Conservation (phyloP, 257 asterid genomes). For the Fraxinus quadrangulata region DNA sequence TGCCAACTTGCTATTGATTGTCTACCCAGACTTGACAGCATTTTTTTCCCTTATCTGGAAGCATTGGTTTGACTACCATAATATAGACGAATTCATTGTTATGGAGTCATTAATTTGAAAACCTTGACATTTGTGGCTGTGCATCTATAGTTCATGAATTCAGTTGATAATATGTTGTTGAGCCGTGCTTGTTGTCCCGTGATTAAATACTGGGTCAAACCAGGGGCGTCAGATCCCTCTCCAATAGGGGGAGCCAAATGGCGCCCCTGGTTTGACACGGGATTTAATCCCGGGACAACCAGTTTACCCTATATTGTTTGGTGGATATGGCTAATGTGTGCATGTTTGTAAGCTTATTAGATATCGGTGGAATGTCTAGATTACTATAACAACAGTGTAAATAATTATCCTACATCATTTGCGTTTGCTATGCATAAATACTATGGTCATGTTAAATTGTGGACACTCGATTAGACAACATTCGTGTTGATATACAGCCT, state of each 20-base stretch:
- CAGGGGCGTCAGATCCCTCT: too few species aligned
- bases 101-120: background rate
- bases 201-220: too few species aligned
- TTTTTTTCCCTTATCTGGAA: conserved; percentile 16
- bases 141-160: background rate
- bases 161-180: background rate
- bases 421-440: background rate
- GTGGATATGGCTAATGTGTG: background rate
- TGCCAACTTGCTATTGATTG: conserved; percentile 18
- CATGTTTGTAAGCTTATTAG: background rate
- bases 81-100: conserved; percentile 13
- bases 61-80: conserved; percentile 6
- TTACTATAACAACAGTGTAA: background rate
- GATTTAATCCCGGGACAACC: too few species aligned
- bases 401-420: background rate
- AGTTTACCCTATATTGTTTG: too few species aligned
- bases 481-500: conserved; percentile 11
- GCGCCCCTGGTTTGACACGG: too few species aligned
- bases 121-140: background rate
- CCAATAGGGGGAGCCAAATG: too few species aligned
- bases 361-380: conserved; percentile 7
- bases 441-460: background rate
- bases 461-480: conserved; percentile 11
- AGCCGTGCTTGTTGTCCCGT: too few species aligned
- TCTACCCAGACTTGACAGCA: conserved; percentile 5